phyloP scores from a whole-genome alignment of 2,329 filamentous ascomycete species.

The Ophiocordyceps camponoti-floridani region DNA sequence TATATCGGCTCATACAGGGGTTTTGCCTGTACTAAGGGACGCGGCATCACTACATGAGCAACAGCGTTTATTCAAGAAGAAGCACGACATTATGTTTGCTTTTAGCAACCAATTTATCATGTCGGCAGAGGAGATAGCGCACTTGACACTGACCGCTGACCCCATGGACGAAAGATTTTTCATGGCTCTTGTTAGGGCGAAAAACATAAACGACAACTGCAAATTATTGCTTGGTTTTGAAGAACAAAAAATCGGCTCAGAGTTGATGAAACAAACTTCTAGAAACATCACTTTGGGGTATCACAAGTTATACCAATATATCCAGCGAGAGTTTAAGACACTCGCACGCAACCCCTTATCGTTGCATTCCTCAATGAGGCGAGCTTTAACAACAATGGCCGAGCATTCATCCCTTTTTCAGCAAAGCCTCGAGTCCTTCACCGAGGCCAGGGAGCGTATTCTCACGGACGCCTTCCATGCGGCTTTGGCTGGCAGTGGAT shows the following conservation, averaged over 20 bases:
- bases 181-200: conserved; percentile 54
- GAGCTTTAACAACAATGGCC: conserved; percentile 70
- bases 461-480: conserved; percentile 79
- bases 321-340: conserved; percentile 81
- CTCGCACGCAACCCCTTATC: conserved; percentile 89
- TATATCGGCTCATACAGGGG: conserved; percentile 55
- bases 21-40: conserved; percentile 58
- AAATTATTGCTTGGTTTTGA: conserved; percentile 80
- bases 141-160: conserved; percentile 60
- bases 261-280: conserved; percentile 82
- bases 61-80: conserved; percentile 57
- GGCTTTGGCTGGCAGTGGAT: conserved; percentile 58
- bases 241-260: conserved; percentile 70
- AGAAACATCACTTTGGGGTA: conserved; percentile 77
- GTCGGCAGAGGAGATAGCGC: conserved; percentile 60
- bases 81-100: conserved; percentile 58
- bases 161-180: conserved; percentile 82
- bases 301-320: conserved; percentile 91
- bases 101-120: conserved; percentile 75
- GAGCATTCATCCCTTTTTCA: conserved; percentile 84
- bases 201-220: conserved; percentile 76
- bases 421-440: conserved; percentile 82
- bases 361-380: conserved; percentile 68
- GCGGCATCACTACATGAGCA: conserved; percentile 56
- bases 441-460: conserved; percentile 72